Conservation (phyloP, 1,139 yeast species). For the Suhomyces atakaporum region DNA sequence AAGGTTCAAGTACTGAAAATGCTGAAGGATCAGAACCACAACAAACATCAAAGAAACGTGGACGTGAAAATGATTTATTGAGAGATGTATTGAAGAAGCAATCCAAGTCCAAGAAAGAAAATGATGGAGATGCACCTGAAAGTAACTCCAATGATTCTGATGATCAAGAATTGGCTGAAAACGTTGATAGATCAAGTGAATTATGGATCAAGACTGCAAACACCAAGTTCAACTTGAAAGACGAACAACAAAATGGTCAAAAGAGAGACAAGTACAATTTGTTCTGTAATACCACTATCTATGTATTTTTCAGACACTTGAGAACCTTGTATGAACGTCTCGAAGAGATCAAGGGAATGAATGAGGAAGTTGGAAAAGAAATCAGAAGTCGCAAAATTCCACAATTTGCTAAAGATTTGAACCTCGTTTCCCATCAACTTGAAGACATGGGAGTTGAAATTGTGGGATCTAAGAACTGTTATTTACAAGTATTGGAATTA, state of each 20-base stretch:
- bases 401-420: constrained; percentile 86
- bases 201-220: constrained; percentile 60
- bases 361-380: constrained; percentile 68
- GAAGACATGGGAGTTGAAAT: constrained; percentile 79
- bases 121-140: constrained; percentile 39
- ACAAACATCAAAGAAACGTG: constrained; percentile 44
- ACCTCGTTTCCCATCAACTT: constrained; percentile 76
- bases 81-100: constrained; percentile 74
- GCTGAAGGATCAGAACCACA: constrained; percentile 11
- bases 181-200: constrained; percentile 62
- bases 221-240: constrained; percentile 31
- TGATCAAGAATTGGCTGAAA: constrained; percentile 34
- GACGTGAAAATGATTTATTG: constrained; percentile 65
- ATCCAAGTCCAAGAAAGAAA: constrained; percentile 47
- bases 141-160: constrained; percentile 35
- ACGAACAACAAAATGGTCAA: constrained; percentile 23
- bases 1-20: constrained; percentile 14
- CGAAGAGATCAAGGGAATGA: constrained; percentile 70
- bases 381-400: constrained; percentile 66
- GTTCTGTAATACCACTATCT: constrained; percentile 89
- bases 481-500: constrained; percentile 70
- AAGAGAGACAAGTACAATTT: constrained; percentile 62
- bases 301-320: constrained; percentile 86
- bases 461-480: constrained; percentile 67
- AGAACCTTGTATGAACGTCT: constrained; percentile 81